Conservation (phyloP, 2,329 filamentous ascomycete species). For the Pseudogymnoascus sp. region DNA sequence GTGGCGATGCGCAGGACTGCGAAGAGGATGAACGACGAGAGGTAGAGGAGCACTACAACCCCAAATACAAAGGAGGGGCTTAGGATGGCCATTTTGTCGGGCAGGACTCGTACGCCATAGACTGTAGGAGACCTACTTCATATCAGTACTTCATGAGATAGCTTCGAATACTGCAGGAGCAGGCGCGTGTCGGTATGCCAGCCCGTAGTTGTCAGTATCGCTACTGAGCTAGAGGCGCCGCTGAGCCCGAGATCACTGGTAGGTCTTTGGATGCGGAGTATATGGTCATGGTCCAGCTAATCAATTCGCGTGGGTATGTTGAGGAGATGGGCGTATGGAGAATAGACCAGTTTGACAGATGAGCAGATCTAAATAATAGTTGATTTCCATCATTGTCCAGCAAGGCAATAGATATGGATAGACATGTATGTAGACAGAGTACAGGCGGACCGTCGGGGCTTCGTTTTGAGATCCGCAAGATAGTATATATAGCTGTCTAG, state of each 20-base stretch:
- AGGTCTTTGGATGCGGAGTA: constrained; percentile 1
- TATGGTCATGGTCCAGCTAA: constrained; percentile 5
- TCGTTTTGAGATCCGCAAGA: neutral
- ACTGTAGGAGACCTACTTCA: neutral
- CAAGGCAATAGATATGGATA: neutral
- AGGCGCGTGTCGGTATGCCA: neutral
- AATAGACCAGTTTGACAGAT: neutral
- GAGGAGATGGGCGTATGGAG: neutral
- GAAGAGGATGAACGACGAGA: constrained; percentile 87
- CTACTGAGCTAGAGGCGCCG: neutral
- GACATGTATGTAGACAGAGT: neutral
- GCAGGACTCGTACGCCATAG: constrained; percentile 1
- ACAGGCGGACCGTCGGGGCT: neutral
- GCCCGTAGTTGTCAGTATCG: neutral
- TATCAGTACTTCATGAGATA: neutral
- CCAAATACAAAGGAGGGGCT: constrained; percentile 80
- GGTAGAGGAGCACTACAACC: constrained; percentile 75
- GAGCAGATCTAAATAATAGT: neutral
- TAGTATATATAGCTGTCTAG: neutral
- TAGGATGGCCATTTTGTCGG: constrained; percentile 51
- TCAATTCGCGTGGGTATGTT: neutral
- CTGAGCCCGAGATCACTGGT: neutral
- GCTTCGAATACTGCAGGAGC: neutral
- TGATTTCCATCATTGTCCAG: constrained; percentile 5
- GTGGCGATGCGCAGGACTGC: constrained; percentile 87